Conservation (phyloP, 2,329 filamentous ascomycete genomes). For the Geosmithia morbida region DNA sequence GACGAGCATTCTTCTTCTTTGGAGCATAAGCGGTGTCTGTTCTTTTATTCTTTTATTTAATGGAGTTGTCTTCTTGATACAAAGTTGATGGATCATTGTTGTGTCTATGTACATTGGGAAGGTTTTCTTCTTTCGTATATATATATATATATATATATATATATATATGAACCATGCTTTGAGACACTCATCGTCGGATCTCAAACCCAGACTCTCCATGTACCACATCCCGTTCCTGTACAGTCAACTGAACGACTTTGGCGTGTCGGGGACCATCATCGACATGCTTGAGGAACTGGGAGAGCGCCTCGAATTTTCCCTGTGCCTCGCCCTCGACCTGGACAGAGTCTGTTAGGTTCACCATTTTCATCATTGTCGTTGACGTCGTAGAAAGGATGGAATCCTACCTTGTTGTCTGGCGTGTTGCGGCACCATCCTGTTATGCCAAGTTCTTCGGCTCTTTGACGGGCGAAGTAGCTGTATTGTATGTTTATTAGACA, state of each 20-base stretch:
- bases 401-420: conserved; percentile 33
- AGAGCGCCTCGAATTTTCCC: conserved; percentile 49
- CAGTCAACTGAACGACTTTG: conserved; percentile 60
- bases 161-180: no score
- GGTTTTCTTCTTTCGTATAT: no score
- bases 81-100: not conserved
- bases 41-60: not conserved
- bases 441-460: conserved; percentile 31
- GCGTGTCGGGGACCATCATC: conserved; percentile 60
- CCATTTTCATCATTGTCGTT: not conserved
- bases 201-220: conserved; percentile 56
- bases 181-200: conserved; percentile 25
- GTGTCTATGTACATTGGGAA: no score
- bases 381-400: not conserved
- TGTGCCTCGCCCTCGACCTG: conserved; percentile 88
- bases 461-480: conserved; percentile 40
- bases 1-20: not conserved
- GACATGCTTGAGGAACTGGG: conserved; percentile 60
- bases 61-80: no score
- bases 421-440: conserved; percentile 52
- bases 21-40: not conserved
- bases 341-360: conserved; percentile 4
- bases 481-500: no score
- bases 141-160: no score
- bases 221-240: conserved; percentile 48